phyloP scores from a whole-genome alignment of 1,284 basidiomycete genomes.

The Cryptococcus sp. region DNA sequence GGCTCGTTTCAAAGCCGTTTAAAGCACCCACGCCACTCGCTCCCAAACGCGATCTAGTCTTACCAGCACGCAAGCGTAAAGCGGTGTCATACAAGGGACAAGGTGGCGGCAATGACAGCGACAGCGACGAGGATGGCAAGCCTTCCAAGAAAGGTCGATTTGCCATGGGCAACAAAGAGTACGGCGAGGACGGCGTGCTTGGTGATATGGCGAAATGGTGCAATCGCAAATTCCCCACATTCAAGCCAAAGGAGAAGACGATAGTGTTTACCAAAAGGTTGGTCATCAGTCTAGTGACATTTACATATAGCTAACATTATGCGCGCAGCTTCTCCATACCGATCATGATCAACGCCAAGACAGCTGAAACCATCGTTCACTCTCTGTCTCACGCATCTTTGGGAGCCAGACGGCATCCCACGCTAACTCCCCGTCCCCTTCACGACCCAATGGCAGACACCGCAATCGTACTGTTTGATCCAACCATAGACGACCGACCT shows the following conservation, averaged over 20 bases:
- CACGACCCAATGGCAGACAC: slow-evolving; percentile 98
- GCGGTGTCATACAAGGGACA: slow-evolving; percentile 71
- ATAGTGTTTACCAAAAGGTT: slow-evolving; percentile 58
- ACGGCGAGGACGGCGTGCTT: slow-evolving; percentile 52
- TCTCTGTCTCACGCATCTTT: slow-evolving; percentile 72
- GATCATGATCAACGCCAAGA: slow-evolving; percentile 80
- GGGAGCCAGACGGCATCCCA: slow-evolving; percentile 79
- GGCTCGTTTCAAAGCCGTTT: slow-evolving; percentile 64
- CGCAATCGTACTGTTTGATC: slow-evolving; percentile 96
- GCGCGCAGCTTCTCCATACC: slow-evolving; percentile 75
- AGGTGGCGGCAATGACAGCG: slow-evolving; percentile 60
- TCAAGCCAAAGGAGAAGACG: slow-evolving; percentile 76
- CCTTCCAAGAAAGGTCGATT: slow-evolving; percentile 60
- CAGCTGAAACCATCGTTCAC: slow-evolving; percentile 62
- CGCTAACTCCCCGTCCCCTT: slow-evolving; percentile 83
- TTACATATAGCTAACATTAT: slow-evolving; percentile 3
- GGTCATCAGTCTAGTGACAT: slow-evolving; percentile 7
- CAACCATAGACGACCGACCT: slow-evolving; percentile 88
- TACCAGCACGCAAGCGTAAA: slow-evolving; percentile 76
- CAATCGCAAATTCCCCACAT: slow-evolving; percentile 77
- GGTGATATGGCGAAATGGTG: slow-evolving; percentile 55
- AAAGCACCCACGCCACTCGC: slow-evolving; percentile 64
- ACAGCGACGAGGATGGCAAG: slow-evolving; percentile 45
- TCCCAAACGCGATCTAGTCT: slow-evolving; percentile 57
- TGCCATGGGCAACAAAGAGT: slow-evolving; percentile 55